These are phyloP conservation scores for Trichoderma erinaceum DNA, from an alignment of 495 filamentous ascomycete genomes.

Conservation along the genomic window DNA sequence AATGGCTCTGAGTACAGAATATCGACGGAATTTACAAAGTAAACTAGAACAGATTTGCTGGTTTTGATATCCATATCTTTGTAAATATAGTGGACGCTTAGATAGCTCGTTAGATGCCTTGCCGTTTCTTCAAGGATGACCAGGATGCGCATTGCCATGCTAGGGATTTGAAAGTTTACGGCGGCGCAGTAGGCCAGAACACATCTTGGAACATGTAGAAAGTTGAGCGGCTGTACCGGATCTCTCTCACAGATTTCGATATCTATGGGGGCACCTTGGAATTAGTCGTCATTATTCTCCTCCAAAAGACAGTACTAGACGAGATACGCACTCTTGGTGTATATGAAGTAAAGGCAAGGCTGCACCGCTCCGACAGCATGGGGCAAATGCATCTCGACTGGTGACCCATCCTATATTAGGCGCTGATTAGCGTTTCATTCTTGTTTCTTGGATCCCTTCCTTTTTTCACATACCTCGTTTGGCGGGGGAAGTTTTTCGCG, in stretches of 20 bases:
- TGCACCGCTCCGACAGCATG: slow-evolving; percentile 1
- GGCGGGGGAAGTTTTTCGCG: slow-evolving; percentile 2
- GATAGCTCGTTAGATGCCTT: neutral
- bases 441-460: neutral
- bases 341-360: slow-evolving; percentile 6
- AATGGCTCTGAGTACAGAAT: neutral
- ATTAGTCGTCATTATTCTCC: neutral
- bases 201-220: slow-evolving; percentile 5
- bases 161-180: neutral
- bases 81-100: neutral
- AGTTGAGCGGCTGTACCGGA: neutral
- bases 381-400: slow-evolving; percentile 3
- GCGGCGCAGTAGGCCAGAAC: slow-evolving; percentile 10
- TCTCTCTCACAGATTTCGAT: neutral
- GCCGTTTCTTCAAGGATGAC: neutral
- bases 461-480: neutral
- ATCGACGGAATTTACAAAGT: neutral
- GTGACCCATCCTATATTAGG: neutral
- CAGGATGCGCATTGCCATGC: slow-evolving; percentile 7
- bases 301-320: neutral
- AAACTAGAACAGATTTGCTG: neutral
- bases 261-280: neutral
- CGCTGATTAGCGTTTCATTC: neutral
- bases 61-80: slow-evolving; percentile 8
- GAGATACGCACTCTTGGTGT: slow-evolving; percentile 1